Conservation (phyloP, 352 stramenopile genomes). For the Globisporangium rhizosaccharum region DNA sequence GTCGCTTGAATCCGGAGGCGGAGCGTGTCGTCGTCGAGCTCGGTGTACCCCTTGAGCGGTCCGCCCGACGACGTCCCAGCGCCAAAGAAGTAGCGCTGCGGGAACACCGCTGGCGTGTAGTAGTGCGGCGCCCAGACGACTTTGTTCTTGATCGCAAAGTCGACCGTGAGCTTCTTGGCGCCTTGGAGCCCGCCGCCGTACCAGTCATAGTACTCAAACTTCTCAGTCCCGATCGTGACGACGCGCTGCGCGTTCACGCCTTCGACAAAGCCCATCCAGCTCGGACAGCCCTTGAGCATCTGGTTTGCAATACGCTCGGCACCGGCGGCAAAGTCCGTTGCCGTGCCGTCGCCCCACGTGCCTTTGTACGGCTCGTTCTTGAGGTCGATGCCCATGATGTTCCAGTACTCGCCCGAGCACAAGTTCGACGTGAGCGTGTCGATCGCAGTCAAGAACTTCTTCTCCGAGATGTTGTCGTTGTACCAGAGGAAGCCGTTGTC, state of each 20-base stretch:
- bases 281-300: conserved; percentile 28
- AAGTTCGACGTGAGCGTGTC: conserved; percentile 24
- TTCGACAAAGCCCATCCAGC: conserved; percentile 37
- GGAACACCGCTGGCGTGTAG: conserved; percentile 29
- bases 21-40: conserved; percentile 23
- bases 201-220: conserved; percentile 31
- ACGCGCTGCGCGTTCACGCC: conserved; percentile 22
- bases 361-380: conserved; percentile 34
- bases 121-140: conserved; percentile 33
- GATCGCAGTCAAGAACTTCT: conserved; percentile 32
- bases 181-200: conserved; percentile 30
- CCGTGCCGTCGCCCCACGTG: conserved; percentile 26
- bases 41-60: conserved; percentile 18
- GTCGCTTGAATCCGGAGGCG: conserved; percentile 18
- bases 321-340: conserved; percentile 29
- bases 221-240: conserved; percentile 19
- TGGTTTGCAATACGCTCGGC: conserved; percentile 26
- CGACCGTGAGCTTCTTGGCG: conserved; percentile 16
- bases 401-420: conserved; percentile 29
- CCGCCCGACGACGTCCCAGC: conserved; percentile 11
- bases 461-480: conserved; percentile 26
- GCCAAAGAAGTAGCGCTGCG: conserved; percentile 23
- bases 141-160: conserved; percentile 22
- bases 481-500: conserved; percentile 26
- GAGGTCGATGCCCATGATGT: conserved; percentile 33